Conservation (phyloP, 345 rosid genomes). For the Salix brachista region DNA sequence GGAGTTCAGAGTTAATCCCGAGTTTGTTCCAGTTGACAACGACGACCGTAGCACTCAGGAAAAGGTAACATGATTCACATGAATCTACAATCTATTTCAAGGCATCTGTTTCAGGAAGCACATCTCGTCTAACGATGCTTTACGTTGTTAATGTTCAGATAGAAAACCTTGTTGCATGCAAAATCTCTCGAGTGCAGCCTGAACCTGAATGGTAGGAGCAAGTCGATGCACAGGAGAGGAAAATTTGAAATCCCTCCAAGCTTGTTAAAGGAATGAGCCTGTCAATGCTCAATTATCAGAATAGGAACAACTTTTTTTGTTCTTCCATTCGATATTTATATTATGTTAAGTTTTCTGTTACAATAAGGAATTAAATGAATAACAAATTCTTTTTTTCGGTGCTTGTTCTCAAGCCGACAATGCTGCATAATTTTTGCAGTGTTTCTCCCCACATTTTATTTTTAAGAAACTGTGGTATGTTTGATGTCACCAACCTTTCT, state of each 20-base stretch:
- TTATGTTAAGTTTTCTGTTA: background rate
- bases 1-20: background rate
- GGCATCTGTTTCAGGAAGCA: background rate
- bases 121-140: background rate
- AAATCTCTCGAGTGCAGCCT: background rate
- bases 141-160: no score
- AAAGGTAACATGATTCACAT: background rate
- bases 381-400: background rate
- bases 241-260: background rate
- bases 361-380: background rate
- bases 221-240: background rate
- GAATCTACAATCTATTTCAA: background rate
- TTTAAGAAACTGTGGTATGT: no score
- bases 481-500: no score
- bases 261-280: background rate
- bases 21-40: background rate
- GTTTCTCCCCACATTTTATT: no score
- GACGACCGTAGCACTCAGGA: background rate
- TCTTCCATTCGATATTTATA: background rate
- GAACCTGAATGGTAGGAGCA: background rate
- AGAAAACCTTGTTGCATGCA: no score
- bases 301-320: background rate
- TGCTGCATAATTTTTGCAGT: no score
- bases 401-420: no score
- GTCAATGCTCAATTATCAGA: background rate